Base-by-base conservation (phyloP, 1,139 yeast genomes). In the Williopsis jadinii region DNA sequence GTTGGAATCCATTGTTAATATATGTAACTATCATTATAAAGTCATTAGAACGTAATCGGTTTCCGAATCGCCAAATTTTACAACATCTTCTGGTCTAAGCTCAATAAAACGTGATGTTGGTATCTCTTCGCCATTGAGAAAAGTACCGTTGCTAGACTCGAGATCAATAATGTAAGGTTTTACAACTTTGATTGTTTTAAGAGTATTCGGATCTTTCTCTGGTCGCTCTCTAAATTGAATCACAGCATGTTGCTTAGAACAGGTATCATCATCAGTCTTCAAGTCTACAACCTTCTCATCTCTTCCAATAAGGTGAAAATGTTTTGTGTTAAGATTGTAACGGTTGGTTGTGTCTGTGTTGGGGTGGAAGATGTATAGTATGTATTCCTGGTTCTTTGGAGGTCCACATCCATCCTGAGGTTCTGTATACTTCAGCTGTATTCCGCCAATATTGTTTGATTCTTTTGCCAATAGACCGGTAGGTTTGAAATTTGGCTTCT, bases 161-260 rank as follows among this genome's bases (percentile, higher is more conserved):
- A 78, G 55, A 49, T 77, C 84, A 31, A 77, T 68, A 8, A 78
- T 40, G 46, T 73, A 77, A 3, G 75, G 70, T 30, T 45, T 49
- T 3, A 9, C 32, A 5, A 2, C 3, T 48, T 40, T 49, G 15
- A 43, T 31, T 6, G 41, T 42, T 5, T 39, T 40, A 11, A 39
- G 39, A 15, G 47, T 55, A 28, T 56, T 53, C 24, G 52, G 49
- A 12, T 53, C 48, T 2, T 43, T 36, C 5, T 37, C 42, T 13
- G 52, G 43, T 15, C 50, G 48, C 32, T 47, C 45, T 26, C 75
- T 56, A 47, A 71, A 76, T 48, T 77, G 84, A 10, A 78, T 60
- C 1, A 68, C 83, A 9, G 81, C 79, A 49, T 77, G 84, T 50
- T 73, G 75, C 41, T 70, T 68, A 1, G 80, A 73, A 34, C 74